Conservation (phyloP, 257 asterid species). For the Jaltomata sinuosa region DNA sequence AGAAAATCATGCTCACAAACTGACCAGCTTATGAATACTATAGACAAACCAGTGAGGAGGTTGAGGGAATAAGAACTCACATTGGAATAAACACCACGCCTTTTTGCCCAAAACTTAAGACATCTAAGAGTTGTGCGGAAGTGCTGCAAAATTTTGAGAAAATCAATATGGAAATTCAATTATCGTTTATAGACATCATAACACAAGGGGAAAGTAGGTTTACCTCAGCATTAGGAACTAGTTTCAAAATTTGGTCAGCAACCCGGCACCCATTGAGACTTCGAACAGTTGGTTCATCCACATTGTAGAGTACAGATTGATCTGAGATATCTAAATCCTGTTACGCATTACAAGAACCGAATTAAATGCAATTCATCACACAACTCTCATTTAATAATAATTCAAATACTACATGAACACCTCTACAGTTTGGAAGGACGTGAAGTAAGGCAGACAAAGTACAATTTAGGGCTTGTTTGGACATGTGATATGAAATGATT, state of each 20-base stretch:
- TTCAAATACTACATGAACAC: background rate
- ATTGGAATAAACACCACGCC: constrained; percentile 38
- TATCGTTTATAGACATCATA: background rate
- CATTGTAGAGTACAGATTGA: constrained; percentile 57
- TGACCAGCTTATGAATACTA: background rate
- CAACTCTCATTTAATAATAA: background rate
- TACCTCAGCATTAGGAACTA: constrained; percentile 85
- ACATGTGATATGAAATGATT: too few relatives aligned
- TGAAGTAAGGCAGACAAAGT: background rate
- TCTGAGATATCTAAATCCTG: constrained; percentile 92
- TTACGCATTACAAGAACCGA: background rate
- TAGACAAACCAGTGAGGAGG: background rate
- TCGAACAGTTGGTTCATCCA: constrained; percentile 84
- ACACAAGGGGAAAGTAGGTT: background rate
- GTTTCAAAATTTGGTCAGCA: constrained; percentile 90
- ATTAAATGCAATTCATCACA: background rate
- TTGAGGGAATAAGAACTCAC: constrained; percentile 7
- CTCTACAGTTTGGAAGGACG: background rate
- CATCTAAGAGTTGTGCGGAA: constrained; percentile 34
- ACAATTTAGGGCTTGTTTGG: too few relatives aligned
- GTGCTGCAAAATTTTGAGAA: constrained; percentile 9
- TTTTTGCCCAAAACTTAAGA: constrained; percentile 34
- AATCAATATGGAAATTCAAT: background rate
- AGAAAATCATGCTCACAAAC: background rate
- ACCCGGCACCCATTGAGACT: constrained; percentile 97